phyloP scores from a whole-genome alignment of 441 rosid species.

The Arabidopsis lyrata region DNA sequence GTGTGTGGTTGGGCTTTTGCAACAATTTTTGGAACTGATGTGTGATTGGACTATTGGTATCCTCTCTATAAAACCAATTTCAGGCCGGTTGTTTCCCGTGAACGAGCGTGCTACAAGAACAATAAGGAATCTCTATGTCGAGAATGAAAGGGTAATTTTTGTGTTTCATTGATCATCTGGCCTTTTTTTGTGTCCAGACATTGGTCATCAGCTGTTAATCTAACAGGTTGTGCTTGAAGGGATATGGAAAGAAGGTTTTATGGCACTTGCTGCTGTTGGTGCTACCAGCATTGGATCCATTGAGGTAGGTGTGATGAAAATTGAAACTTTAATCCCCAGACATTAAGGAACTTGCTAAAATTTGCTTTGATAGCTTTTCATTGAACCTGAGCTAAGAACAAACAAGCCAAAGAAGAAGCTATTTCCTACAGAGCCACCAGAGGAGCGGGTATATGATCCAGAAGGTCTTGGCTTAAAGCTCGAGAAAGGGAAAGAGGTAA shows the following conservation, averaged over 20 bases:
- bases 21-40: slow-evolving; percentile 6
- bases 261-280: slow-evolving; percentile 95
- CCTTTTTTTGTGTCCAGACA: background rate
- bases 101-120: slow-evolving; percentile 96
- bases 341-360: background rate
- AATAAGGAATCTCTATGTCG: slow-evolving; percentile 83
- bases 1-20: slow-evolving; percentile 12
- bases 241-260: slow-evolving; percentile 82
- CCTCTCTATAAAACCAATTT: background rate
- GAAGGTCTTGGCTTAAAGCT: slow-evolving; percentile 73
- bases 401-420: slow-evolving; percentile 76
- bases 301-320: slow-evolving; percentile 56
- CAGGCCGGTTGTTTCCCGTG: slow-evolving; percentile 81
- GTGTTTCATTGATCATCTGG: slow-evolving; percentile 20
- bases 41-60: slow-evolving; percentile 9
- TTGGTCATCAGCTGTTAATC: slow-evolving; percentile 26
- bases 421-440: slow-evolving; percentile 65
- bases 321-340: background rate
- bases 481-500: slow-evolving; percentile 89
- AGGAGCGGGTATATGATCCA: slow-evolving; percentile 74
- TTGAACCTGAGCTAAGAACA: slow-evolving; percentile 84
- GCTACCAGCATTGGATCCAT: slow-evolving; percentile 97
- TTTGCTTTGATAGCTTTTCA: slow-evolving; percentile 65
- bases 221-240: slow-evolving; percentile 95
- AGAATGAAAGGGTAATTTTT: slow-evolving; percentile 91